Evolutionary conservation across 139 green algal genomes (phyloP).

Genomic region (Chlorella sorokiniana): DNA sequence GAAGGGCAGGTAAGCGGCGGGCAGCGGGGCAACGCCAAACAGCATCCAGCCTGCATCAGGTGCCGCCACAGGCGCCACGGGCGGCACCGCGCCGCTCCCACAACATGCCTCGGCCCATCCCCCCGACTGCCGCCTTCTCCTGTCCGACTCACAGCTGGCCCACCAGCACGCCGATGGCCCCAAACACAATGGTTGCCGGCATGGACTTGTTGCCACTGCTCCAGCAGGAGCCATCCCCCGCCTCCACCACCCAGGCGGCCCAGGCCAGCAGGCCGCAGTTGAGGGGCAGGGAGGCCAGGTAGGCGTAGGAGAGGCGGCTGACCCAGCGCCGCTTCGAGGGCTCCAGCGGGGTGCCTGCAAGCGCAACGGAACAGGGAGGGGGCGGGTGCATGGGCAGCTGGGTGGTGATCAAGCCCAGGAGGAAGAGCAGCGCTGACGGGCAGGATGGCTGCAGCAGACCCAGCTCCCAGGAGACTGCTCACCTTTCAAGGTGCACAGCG

Average conservation of each 20-base stretch:
- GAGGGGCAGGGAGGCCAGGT: slow-evolving; percentile 7
- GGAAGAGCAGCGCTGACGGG: neutral
- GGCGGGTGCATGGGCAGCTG: neutral
- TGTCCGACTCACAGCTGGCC: slow-evolving; percentile 20
- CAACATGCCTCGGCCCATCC: neutral
- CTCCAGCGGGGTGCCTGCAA: slow-evolving; percentile 23
- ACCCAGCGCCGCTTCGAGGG: slow-evolving; percentile 23
- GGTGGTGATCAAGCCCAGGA: neutral
- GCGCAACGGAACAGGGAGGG: neutral
- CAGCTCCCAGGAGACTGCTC: neutral
- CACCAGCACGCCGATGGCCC: slow-evolving; percentile 6
- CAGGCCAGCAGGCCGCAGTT: slow-evolving; percentile 22
- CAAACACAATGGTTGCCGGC: slow-evolving; percentile 22
- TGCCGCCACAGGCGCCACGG: neutral
- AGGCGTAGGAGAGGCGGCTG: neutral
- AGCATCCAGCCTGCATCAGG: neutral
- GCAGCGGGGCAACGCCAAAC: neutral
- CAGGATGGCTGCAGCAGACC: neutral
- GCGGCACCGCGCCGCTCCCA: neutral
- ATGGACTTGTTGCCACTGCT: neutral
- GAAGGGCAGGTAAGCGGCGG: no score
- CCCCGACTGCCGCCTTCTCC: neutral
- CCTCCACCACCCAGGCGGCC: slow-evolving; percentile 11
- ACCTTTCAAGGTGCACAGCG: slow-evolving; percentile 3
- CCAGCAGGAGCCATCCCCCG: slow-evolving; percentile 29